Percentiles rank a stretch among this genome's conserved stretches.
Conservation (phyloP, 108 stramenopile species). For the Cylindrotheca fusiformis region DNA sequence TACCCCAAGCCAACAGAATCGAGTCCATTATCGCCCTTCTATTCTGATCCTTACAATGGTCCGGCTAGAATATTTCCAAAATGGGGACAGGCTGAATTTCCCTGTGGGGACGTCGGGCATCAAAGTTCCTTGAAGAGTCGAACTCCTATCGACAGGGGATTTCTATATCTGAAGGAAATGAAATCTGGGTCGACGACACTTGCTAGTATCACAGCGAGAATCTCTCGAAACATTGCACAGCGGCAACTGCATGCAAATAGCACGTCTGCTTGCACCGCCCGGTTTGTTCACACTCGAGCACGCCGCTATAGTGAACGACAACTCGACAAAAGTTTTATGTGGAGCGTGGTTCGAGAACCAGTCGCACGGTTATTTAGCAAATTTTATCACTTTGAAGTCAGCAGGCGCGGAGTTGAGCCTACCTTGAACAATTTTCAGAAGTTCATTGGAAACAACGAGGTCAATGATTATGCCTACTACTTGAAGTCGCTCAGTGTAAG, state of each 20-base stretch:
- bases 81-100: conserved; percentile 17
- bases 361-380: conserved; percentile 28
- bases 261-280: conserved; percentile 11
- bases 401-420: not conserved
- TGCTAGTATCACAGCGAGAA: conserved; percentile 27
- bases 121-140: conserved; percentile 4
- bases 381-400: conserved; percentile 23
- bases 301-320: conserved; percentile 15
- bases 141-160: conserved; percentile 15
- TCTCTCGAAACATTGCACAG: conserved; percentile 14
- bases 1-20: conserved; percentile 18
- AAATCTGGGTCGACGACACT: conserved; percentile 34
- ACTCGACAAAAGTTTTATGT: conserved; percentile 28
- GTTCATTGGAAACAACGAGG: conserved; percentile 9
- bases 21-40: conserved; percentile 27
- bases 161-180: conserved; percentile 26
- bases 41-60: conserved; percentile 15
- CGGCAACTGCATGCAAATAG: not conserved
- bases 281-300: conserved; percentile 14
- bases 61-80: conserved; percentile 21
- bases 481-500: conserved; percentile 13
- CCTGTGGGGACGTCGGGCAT: conserved; percentile 13
- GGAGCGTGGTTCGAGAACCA: conserved; percentile 48
- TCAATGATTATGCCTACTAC: conserved; percentile 24
- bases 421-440: conserved; percentile 11